These are phyloP conservation scores for Basidioascus undulatus DNA, from an alignment of 768 basidiomycete genomes.

Conservation along the genomic window DNA sequence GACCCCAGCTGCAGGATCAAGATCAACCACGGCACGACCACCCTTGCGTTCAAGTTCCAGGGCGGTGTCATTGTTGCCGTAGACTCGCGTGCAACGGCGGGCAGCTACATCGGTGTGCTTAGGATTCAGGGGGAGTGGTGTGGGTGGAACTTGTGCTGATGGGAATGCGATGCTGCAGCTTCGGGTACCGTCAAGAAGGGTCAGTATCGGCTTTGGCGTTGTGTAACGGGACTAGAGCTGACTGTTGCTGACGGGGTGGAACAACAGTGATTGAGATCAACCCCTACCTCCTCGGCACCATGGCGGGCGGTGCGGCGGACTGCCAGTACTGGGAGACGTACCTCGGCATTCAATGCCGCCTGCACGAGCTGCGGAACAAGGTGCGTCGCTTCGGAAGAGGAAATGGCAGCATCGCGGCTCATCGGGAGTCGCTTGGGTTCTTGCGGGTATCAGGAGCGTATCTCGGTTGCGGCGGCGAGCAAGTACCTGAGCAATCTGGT, in stretches of 20 bases:
- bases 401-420: no score
- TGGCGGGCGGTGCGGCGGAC: slow-evolving; percentile 92
- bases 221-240: no score
- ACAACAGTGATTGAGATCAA: slow-evolving; percentile 99
- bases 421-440: no score
- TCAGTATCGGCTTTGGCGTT: no score
- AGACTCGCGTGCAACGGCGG: slow-evolving; percentile 93
- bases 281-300: slow-evolving; percentile 91
- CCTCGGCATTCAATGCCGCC: slow-evolving; percentile 85
- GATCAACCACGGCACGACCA: slow-evolving; percentile 96
- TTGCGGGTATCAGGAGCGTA: slow-evolving; percentile 85
- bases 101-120: slow-evolving; percentile 70
- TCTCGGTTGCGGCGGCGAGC: slow-evolving; percentile 95
- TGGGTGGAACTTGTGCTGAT: not conserved
- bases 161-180: slow-evolving; percentile 25
- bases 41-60: slow-evolving; percentile 83
- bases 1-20: slow-evolving; percentile 90
- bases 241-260: no score
- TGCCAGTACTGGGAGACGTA: slow-evolving; percentile 83
- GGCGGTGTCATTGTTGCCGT: slow-evolving; percentile 98
- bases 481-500: slow-evolving; percentile 95
- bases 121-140: not conserved
- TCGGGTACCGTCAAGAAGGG: slow-evolving; percentile 95
- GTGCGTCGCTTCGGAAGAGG: no score
- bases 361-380: slow-evolving; percentile 86